Evolutionary conservation across 495 filamentous ascomycete species (phyloP).

Genomic region (Penicillium desertorum): DNA sequence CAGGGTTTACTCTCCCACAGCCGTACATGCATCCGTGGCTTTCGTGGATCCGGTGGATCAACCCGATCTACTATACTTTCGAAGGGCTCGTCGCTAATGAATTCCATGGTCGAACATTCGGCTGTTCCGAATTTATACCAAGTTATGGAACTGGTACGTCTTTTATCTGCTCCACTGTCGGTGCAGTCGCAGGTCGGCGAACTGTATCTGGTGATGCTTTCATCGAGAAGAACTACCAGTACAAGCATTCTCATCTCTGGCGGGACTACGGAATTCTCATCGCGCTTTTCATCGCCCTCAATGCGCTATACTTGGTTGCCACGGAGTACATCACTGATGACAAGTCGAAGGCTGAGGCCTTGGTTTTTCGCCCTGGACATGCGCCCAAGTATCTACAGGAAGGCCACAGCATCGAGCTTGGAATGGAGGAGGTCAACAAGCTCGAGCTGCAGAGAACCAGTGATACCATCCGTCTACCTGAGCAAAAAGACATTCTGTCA

Average conservation of each 20-base stretch:
- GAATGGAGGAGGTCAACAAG: conserved; percentile 11
- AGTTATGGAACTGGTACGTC: conserved; percentile 41
- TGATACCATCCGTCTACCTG: conserved; percentile 43
- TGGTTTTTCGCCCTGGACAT: conserved; percentile 41
- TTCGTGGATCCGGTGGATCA: conserved; percentile 44
- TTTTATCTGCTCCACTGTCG: conserved; percentile 50
- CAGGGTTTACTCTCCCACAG: conserved; percentile 42
- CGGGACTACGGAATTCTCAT: conserved; percentile 62
- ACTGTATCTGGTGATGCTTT: conserved; percentile 51
- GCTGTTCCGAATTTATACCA: conserved; percentile 42
- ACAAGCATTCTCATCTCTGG: conserved; percentile 58
- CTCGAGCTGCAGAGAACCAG: conserved; percentile 21
- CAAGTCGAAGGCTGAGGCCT: conserved; percentile 35
- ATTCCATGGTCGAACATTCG: conserved; percentile 53
- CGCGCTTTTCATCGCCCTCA: conserved; percentile 59
- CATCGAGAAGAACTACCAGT: conserved; percentile 52
- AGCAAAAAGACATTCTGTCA: conserved; percentile 61
- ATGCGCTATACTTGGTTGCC: conserved; percentile 36
- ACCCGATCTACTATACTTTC: conserved; percentile 42
- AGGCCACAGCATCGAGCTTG: conserved; percentile 22
- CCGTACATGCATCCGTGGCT: conserved; percentile 50
- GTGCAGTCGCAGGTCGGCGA: conserved; percentile 49
- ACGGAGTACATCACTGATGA: conserved; percentile 37
- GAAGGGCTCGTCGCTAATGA: conserved; percentile 50
- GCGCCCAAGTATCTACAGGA: conserved; percentile 29